Evolutionary conservation across 176 grass and related monocot genomes (phyloP), one percentile per base, ranked within the genome.

Genomic region (Lolium rigidum): DNA sequence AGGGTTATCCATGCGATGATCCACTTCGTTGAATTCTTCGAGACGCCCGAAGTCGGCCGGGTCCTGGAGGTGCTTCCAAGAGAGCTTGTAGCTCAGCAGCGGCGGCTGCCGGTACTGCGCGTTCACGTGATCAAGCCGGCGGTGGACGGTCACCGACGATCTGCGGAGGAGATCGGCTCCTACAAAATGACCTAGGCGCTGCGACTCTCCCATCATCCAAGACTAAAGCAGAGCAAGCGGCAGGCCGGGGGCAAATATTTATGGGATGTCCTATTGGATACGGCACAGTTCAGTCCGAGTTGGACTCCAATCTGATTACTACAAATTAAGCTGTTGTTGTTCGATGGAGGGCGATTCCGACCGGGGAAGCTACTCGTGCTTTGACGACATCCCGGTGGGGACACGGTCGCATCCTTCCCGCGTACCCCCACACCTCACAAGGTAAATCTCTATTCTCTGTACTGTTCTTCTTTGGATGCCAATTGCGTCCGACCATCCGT

Each of bases 41-140:
- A 80, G 58, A 3, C 39, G n/a, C 20, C 57, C n/a, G 13, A 39
- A 48, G 10, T 44, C 39, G 21, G 58, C n/a, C 1, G 58, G 58
- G n/a, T 64, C 77, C 58, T 18, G 77, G 77, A 64, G 77, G 41
- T 80, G 38, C 77, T 61, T 63, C 77, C 77, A 79, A 18, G 57
- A 44, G 20, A 62, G 10, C 12, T 6, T n/a, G 57, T 79, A 18
- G 6, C 38, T 62, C 48, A 76, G 48, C 24, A 51, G 46, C 73
- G 49, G 73, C 8, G 48, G 73, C 8, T 52, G 18, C 20, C 43
- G 39, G 70, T 5, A 14, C 9, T 2, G 68, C 68, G 4, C 68
- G 38, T 14, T 6, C 43, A 47, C 2, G 43, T 22, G 43, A 48
- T 4, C 43, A 73, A 47, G 10, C 10, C 2, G 8, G 41, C 2